Percentiles rank a stretch among this genome's conserved stretches.
phyloP scores from a whole-genome alignment of 2,329 filamentous ascomycete species.

The Clonostachys rosea region DNA sequence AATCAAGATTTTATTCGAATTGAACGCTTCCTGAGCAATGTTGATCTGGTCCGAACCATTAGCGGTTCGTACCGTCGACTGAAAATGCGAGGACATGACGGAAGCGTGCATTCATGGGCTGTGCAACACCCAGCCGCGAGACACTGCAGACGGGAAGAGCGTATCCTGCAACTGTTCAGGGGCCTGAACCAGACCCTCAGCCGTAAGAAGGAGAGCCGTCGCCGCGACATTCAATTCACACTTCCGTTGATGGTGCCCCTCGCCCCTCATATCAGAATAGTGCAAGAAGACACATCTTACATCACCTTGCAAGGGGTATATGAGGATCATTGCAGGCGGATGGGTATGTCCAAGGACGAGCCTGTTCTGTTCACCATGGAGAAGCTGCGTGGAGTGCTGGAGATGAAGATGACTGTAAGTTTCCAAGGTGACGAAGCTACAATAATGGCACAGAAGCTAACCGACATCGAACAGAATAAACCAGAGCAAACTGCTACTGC shows the following conservation, averaged over 20 bases:
- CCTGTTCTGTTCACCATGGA: slow-evolving; percentile 94
- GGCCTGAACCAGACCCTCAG: slow-evolving; percentile 91
- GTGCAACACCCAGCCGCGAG: slow-evolving; percentile 93
- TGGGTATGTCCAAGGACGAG: slow-evolving; percentile 88
- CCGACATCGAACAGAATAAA: slow-evolving; percentile 46
- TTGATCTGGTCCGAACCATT: slow-evolving; percentile 87
- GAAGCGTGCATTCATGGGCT: slow-evolving; percentile 93
- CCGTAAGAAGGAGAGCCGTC: slow-evolving; percentile 91
- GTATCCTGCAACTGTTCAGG: slow-evolving; percentile 92
- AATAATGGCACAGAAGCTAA: not conserved
- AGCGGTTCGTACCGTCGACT: slow-evolving; percentile 88
- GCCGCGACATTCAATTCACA: slow-evolving; percentile 93
- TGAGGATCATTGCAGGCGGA: slow-evolving; percentile 89
- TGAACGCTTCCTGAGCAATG: slow-evolving; percentile 91
- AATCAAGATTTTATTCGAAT: slow-evolving; percentile 98
- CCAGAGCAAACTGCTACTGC: slow-evolving; percentile 67
- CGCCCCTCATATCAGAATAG: slow-evolving; percentile 88
- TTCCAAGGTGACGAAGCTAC: not conserved
- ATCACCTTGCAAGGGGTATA: slow-evolving; percentile 93
- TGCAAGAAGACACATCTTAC: slow-evolving; percentile 93
- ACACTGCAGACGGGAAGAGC: slow-evolving; percentile 89
- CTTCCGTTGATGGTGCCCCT: slow-evolving; percentile 93
- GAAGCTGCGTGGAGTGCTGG: slow-evolving; percentile 74
- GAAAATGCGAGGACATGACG: slow-evolving; percentile 95
- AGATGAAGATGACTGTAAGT: slow-evolving; percentile 59